phyloP scores from a whole-genome alignment of 2,329 filamentous ascomycete genomes.

The Trichoderma simmonsii region DNA sequence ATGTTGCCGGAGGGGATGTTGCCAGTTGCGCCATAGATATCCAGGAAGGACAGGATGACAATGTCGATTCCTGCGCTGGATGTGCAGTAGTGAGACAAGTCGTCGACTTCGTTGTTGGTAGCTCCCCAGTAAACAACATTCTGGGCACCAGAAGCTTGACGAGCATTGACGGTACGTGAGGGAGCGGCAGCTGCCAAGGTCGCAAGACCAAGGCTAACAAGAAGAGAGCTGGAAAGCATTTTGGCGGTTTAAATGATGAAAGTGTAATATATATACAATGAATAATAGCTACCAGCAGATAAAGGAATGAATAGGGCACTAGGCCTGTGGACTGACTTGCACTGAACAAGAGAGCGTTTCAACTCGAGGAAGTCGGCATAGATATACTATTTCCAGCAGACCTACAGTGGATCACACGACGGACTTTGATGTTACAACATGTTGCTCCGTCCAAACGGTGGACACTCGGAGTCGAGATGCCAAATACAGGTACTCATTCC shows the following conservation, averaged over 20 bases:
- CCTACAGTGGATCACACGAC: not conserved
- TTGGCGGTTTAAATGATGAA: not conserved
- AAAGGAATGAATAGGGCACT: not conserved
- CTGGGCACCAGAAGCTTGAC: constrained; percentile 25
- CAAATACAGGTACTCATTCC: not conserved
- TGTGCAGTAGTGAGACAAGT: constrained; percentile 37
- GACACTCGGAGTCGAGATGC: not conserved
- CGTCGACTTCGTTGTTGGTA: constrained; percentile 33
- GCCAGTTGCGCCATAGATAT: constrained; percentile 34
- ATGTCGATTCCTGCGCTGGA: constrained; percentile 39
- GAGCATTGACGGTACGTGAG: not conserved
- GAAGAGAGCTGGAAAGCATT: not conserved
- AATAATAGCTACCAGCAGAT: not conserved
- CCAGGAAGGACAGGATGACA: constrained; percentile 41
- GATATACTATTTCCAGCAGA: not conserved
- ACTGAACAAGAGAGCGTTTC: not conserved
- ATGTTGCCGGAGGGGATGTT: constrained; percentile 39
- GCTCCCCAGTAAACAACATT: constrained; percentile 33
- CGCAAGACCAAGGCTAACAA: constrained; percentile 1
- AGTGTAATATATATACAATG: constrained; percentile 8
- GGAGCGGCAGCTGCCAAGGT: constrained; percentile 19
- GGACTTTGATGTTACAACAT: not conserved
- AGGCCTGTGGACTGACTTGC: not conserved
- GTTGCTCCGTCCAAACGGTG: not conserved
- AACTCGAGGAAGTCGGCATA: not conserved